These are phyloP conservation scores for Irpex sp. DNA, from an alignment of 1,284 basidiomycete species.

Conservation along the genomic window DNA sequence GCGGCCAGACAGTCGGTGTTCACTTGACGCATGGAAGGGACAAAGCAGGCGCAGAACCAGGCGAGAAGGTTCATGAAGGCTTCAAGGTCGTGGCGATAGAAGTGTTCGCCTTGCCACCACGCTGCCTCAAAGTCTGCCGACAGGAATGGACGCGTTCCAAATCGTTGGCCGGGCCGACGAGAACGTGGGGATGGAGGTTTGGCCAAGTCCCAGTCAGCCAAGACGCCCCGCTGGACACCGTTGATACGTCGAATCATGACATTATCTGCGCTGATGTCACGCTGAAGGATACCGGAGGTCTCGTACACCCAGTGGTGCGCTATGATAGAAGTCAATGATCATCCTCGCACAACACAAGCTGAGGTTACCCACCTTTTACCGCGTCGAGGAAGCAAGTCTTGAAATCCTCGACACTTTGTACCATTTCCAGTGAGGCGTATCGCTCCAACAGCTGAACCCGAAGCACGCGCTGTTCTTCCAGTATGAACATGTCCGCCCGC, in stretches of 20 bases:
- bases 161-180: neutral
- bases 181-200: neutral
- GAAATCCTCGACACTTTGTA: neutral
- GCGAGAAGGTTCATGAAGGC: conserved; percentile 6
- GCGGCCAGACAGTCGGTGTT: neutral
- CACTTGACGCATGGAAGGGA: neutral
- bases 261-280: conserved; percentile 1
- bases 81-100: conserved; percentile 7
- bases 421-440: neutral
- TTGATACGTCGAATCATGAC: conserved; percentile 2
- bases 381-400: neutral
- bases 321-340: neutral
- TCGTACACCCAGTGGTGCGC: neutral
- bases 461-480: conserved; percentile 1
- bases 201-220: conserved; percentile 4
- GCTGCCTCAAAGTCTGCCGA: conserved; percentile 2
- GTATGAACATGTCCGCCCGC: neutral
- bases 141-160: conserved; percentile 1
- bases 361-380: neutral
- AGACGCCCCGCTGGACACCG: neutral
- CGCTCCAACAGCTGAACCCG: conserved; percentile 3
- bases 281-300: neutral
- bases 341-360: neutral
- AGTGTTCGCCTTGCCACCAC: conserved; percentile 8
- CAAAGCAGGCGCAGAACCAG: conserved; percentile 5